These are phyloP conservation scores for Leishmania arabica DNA, from an alignment of 208 protist species.

Conservation along the genomic window DNA sequence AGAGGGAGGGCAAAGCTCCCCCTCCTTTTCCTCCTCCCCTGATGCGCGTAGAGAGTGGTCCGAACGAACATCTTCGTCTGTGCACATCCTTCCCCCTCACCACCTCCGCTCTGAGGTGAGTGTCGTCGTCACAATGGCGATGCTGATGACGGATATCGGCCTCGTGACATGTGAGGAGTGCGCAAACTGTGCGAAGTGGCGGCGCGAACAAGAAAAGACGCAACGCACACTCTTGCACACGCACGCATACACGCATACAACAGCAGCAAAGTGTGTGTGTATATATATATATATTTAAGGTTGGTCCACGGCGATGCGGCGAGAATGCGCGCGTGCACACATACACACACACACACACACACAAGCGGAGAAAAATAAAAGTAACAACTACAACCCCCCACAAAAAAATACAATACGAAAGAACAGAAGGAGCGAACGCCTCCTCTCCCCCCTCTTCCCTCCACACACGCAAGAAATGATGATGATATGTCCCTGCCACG, in stretches of 20 bases:
- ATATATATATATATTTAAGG: background rate
- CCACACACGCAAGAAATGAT: background rate
- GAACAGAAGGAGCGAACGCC: background rate
- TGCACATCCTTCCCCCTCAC: background rate
- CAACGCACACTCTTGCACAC: background rate
- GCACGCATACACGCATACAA: background rate
- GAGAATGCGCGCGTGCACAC: background rate
- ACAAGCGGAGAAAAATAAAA: background rate
- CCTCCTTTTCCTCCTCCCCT: background rate
- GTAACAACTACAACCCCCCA: background rate
- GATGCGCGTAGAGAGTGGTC: background rate
- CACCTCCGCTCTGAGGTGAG: background rate
- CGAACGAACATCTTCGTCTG: background rate
- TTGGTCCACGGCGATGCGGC: background rate
- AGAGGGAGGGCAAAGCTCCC: background rate
- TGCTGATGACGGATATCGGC: background rate
- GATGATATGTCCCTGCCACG: no score
- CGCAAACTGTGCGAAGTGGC: background rate
- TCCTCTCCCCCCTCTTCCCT: background rate
- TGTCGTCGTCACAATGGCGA: background rate
- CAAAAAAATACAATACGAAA: background rate
- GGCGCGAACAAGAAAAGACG: background rate
- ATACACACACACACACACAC: no score
- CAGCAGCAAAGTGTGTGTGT: background rate
- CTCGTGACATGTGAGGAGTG: background rate